Evolutionary conservation across 257 asterid genomes (phyloP).

Genomic region (Dorcoceras hygrometricum): DNA sequence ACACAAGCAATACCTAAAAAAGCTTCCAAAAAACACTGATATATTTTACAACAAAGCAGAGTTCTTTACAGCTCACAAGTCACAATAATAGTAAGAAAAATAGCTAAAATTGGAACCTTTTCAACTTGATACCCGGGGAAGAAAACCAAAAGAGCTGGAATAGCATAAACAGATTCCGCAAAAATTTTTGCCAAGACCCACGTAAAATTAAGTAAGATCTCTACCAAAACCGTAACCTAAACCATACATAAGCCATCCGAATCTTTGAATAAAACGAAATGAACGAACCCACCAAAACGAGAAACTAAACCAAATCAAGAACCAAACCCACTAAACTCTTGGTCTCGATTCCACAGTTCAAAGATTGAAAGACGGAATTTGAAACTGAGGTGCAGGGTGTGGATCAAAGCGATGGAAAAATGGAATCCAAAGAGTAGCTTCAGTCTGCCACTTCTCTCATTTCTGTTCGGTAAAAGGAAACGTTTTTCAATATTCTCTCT

Average conservation of each 20-base stretch:
- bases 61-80: conserved; percentile 17
- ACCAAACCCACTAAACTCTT: conserved; percentile 34
- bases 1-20: conserved; percentile 29
- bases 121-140: conserved; percentile 12
- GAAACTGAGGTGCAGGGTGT: conserved; percentile 41
- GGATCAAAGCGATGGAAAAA: conserved; percentile 45
- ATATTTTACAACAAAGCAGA: conserved; percentile 4
- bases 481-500: conserved; percentile 31
- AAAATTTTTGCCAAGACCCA: conserved; percentile 23
- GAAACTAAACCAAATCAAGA: conserved; percentile 31
- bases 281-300: conserved; percentile 40
- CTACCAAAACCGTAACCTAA: conserved; percentile 47
- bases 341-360: conserved; percentile 37
- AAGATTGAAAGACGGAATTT: conserved; percentile 26
- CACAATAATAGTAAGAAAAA: conserved; percentile 6
- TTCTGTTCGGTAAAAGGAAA: conserved; percentile 61
- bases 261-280: conserved; percentile 27
- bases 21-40: conserved; percentile 13
- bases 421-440: conserved; percentile 41
- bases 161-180: conserved; percentile 30
- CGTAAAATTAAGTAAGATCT: conserved; percentile 47
- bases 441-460: conserved; percentile 50
- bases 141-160: conserved; percentile 19
- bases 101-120: conserved; percentile 24
- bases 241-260: conserved; percentile 44